Base-by-base conservation (phyloP, 176 grass and related monocot genomes). In the Olyra latifolia region DNA sequence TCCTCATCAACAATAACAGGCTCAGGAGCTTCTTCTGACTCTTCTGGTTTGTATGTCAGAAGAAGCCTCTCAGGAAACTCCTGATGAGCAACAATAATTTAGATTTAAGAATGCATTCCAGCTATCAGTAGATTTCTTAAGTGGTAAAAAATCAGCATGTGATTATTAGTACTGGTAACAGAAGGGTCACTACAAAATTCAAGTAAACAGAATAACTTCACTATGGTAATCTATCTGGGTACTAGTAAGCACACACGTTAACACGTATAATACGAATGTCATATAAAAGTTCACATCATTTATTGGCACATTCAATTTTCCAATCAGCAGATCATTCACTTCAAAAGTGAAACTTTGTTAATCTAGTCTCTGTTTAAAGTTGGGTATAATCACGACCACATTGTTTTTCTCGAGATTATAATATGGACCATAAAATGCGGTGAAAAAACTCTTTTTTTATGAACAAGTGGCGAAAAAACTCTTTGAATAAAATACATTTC, bases 41-140 rank as follows among this genome's bases (percentile, higher is more conserved):
- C 80, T 69, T 91, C 89, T 16, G 86, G 84, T 90, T 95, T 95
- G 86, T 99, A 99, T 55, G 96, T 95, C 39, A 99, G 70, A 76
- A 95, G 96, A 69, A 95, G 96, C 52, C 92, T 90, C 88, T 95
- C 92, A 30, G 96, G 92, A 79, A 95, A 89, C 35, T 99, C 92
- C 96, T 99, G 75, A 39, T 86, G 8, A 74, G n/a, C n/a, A 88
- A 87, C 44, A 91, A 59, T 4, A 82, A 43, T 54, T 20, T 64
- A 22, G 61, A 72, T 39, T 76, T 66, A 63, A 84, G 64, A 69
- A 85, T 27, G 63, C 10, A 60, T 66, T 89, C 20, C 7, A 58
- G 20, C 15, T 11, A 67, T 43, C 46, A 28, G 40, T 62, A 80
- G 10, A 84, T 76, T 62, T 12, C 4, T 63, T 60, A 68, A 75